Evolutionary conservation across 2,329 filamentous ascomycete species (phyloP), one percentile per base, ranked within the genome.

Genomic region (Colletotrichum godetiae): DNA sequence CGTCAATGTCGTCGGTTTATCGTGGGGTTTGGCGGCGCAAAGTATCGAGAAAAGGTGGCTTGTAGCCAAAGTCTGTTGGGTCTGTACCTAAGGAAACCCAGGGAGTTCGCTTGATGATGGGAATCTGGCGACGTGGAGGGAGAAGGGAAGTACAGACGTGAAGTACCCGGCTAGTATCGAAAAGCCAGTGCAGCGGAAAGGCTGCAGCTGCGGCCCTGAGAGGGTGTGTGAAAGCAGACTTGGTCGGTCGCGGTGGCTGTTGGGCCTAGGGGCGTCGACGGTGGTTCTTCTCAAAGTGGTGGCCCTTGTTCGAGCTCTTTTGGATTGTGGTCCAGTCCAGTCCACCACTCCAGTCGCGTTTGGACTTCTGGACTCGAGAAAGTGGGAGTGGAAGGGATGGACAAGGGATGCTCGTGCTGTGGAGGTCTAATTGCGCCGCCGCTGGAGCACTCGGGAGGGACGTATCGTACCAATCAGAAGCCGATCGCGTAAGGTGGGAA

Each of bases 381-480:
- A 46, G 56, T 52, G 35, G 22, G 69, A 73, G 52, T 57, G 69
- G 71, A 64, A 35, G 67, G 53, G 37, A 42, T 67, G 59, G 61
- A 67, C 70, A 71, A 75, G 60, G 63, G 60, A 62, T 35, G 35
- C 42, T 53, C 52, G 58, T 66, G 52, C 31, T 60, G 72, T 71
- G 70, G 69, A 68, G 65, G 53, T 46, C 68, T 67, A 69, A 64
- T 61, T 71, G 77, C 67, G 56, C 56, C 58, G 71, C n/a, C 62
- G 71, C 72, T 72, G 57, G 72, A 74, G 52, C 64, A 49, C 63
- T 74, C 46, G 57, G 61, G 53, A 74, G 72, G 57, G 61, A 73
- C 70, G 71, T 80, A 80, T 80, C 80, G 77, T 79, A 70, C 80
- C 80, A 81, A 81, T 81, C 78, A 77, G 78, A 77, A 74, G 60